A percentile compares a stretch with the other conserved stretches of the same genome.
Evolutionary conservation across 495 filamentous ascomycete species (phyloP).

Genomic region (Hypoxylon crocopeplum): DNA sequence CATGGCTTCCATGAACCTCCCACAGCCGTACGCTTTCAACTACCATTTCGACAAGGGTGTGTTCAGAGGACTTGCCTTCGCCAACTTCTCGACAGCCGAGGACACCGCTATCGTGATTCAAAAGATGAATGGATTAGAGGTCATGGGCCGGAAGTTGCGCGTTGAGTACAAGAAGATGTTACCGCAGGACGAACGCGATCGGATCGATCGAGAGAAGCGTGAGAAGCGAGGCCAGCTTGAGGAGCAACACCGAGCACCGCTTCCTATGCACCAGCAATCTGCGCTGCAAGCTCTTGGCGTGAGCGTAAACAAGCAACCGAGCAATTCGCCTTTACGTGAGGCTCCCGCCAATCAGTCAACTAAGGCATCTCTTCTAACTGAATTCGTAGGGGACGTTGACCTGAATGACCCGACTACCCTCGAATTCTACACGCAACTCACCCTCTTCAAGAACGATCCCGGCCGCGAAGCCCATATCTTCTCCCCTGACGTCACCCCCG

Average conservation of each 20-base stretch:
- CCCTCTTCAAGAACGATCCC: constrained; percentile 83
- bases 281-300: constrained; percentile 85
- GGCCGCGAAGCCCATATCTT: constrained; percentile 82
- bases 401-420: constrained; percentile 90
- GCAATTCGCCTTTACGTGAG: constrained; percentile 48
- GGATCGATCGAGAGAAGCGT: constrained; percentile 96
- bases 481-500: constrained; percentile 76
- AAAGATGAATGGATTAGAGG: constrained; percentile 89
- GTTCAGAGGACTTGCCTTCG: constrained; percentile 94
- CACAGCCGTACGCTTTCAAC: constrained; percentile 97
- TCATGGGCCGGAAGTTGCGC: constrained; percentile 90
- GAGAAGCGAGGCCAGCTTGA: constrained; percentile 95
- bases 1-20: constrained; percentile 90
- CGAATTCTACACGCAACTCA: constrained; percentile 84
- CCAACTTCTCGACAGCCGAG: constrained; percentile 95
- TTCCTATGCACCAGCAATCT: constrained; percentile 77
- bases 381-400: constrained; percentile 69
- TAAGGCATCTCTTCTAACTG: constrained; percentile 34
- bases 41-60: constrained; percentile 99
- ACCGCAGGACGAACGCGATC: constrained; percentile 88
- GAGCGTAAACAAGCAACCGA: constrained; percentile 48
- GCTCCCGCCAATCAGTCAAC: constrained; percentile 2
- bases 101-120: constrained; percentile 93
- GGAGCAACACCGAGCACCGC: constrained; percentile 81
- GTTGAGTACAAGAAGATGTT: constrained; percentile 99